phyloP scores from a whole-genome alignment of 2,329 filamentous ascomycete genomes.

The Metarhizium rileyi region DNA sequence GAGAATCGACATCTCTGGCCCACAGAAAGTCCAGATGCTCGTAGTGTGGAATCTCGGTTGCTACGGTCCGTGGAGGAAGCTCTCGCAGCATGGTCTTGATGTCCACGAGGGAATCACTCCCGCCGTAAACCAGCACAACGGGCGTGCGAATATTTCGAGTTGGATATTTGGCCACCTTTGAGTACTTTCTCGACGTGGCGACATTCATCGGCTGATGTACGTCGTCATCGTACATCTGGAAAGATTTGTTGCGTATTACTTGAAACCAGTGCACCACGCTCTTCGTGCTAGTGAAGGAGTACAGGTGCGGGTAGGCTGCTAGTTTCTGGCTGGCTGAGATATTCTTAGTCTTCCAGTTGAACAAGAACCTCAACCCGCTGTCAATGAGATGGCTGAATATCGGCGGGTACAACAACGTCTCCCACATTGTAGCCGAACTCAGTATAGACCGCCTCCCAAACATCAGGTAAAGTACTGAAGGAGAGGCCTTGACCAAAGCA shows the following conservation, averaged over 20 bases:
- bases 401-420: constrained; percentile 87
- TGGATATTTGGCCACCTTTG: constrained; percentile 92
- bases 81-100: constrained; percentile 88
- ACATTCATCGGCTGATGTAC: constrained; percentile 67
- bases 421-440: constrained; percentile 93
- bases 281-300: constrained; percentile 94
- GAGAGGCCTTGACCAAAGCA: constrained; percentile 85
- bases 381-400: constrained; percentile 88
- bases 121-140: constrained; percentile 86
- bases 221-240: constrained; percentile 98
- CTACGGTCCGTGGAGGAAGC: constrained; percentile 73
- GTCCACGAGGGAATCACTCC: constrained; percentile 86
- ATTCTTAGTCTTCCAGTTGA: constrained; percentile 80
- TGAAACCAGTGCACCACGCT: constrained; percentile 99
- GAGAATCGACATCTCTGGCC: constrained; percentile 72
- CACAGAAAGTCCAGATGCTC: constrained; percentile 96
- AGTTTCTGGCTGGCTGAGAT: constrained; percentile 83
- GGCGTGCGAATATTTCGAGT: constrained; percentile 96
- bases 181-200: constrained; percentile 68
- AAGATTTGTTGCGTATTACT: constrained; percentile 90
- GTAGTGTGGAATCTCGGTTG: constrained; percentile 81
- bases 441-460: constrained; percentile 89
- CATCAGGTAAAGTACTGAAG: constrained; percentile 81
- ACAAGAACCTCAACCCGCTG: constrained; percentile 68
- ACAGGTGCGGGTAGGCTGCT: constrained; percentile 89